These are phyloP conservation scores for Aspergillus caelatus DNA, from an alignment of 2,329 filamentous ascomycete genomes.

Conservation along the genomic window DNA sequence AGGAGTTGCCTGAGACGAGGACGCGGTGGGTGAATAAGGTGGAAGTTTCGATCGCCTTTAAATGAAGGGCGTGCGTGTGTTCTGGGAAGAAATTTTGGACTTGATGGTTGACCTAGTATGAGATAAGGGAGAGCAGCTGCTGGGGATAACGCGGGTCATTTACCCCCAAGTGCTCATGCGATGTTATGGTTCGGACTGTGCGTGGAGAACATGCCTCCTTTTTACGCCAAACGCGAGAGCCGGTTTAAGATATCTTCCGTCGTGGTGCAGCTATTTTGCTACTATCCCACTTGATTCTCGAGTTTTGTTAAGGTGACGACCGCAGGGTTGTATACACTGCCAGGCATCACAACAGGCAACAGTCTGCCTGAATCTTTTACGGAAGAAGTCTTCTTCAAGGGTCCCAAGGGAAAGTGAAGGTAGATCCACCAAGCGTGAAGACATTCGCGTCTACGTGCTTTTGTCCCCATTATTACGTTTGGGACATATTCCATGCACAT, in stretches of 20 bases:
- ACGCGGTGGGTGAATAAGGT: slow-evolving; percentile 52
- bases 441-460: not conserved
- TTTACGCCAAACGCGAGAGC: not conserved
- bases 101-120: not conserved
- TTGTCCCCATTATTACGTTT: not conserved
- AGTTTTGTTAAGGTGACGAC: not conserved
- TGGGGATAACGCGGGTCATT: not conserved
- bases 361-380: not conserved
- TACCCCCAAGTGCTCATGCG: not conserved
- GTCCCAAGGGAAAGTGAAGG: not conserved
- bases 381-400: not conserved
- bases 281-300: not conserved
- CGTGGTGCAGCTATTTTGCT: no score
- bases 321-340: not conserved
- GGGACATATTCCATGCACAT: not conserved
- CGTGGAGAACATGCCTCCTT: not conserved
- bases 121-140: not conserved
- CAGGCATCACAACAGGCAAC: not conserved
- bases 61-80: slow-evolving; percentile 28
- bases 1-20: slow-evolving; percentile 47
- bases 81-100: not conserved
- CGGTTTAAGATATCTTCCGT: not conserved
- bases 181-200: not conserved
- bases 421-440: not conserved
- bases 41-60: slow-evolving; percentile 47